Base-by-base conservation (phyloP, 768 basidiomycete genomes). In the Naematelia aurantialba region DNA sequence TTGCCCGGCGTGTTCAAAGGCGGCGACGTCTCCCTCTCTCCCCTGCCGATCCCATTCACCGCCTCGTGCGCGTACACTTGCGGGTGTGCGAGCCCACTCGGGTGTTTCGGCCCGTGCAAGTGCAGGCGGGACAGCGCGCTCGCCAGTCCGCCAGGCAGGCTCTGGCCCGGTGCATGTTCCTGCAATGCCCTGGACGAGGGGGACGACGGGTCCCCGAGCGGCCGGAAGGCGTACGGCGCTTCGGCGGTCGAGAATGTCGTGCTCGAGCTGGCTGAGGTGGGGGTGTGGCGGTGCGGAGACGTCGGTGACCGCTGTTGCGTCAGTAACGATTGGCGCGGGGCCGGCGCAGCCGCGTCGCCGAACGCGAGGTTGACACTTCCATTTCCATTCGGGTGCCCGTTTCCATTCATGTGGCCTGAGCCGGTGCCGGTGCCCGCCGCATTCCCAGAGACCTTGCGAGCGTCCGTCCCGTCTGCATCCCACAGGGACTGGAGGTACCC, bases 111-210 rank as follows among this genome's bases (percentile, higher is more conserved):
- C 29, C 61, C 59, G 4, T 82, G 79, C 1, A 91, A 87, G 66
- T 97, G 92, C 58, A 97, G 87, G 58, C 91, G 82, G 26, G 89
- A 91, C 72, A 91, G 86, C 0, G 91, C 92, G 0, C 89, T 89
- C 0, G 91, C 92, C 26, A 97, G 83, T 30, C 92, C 92, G 56
- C 93, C 91, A 0, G 93, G 91, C 12, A 94, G 81, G 76, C 85
- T 87, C 78, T 92, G 89, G 1, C 91, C 91, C 0, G 92, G 91
- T 0, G 89, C 90, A 65, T 93, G 91, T 17, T 86, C 81, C 69
- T 90, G 88, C 44, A 93, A 79, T 0, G 89, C 91, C n/a, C 85
- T 82, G 25, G 87, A 80, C 25, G 85, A 83, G 0, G 91, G 88
- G 13, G 63, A 65, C 17, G 68, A 67, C n/a, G 68, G 67, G n/a